Evolutionary conservation across 2,329 filamentous ascomycete species (phyloP).

Genomic region (Xylariaceae sp.): DNA sequence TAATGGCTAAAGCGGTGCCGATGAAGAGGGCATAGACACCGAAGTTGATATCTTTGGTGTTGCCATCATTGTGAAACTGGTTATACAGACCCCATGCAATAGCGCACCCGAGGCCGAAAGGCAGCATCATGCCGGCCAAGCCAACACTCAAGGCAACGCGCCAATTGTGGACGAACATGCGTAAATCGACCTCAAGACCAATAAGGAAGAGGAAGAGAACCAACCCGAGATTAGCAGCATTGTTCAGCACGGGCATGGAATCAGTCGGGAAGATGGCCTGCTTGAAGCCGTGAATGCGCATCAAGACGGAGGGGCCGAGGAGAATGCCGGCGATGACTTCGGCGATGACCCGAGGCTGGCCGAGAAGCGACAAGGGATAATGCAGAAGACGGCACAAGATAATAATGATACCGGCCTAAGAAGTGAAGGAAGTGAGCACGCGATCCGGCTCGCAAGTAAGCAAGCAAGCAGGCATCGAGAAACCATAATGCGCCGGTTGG

Average conservation of each 20-base stretch:
- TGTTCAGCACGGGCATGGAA: slow-evolving; percentile 67
- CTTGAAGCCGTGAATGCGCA: slow-evolving; percentile 70
- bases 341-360: slow-evolving; percentile 76
- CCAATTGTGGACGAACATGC: slow-evolving; percentile 71
- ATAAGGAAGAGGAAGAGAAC: slow-evolving; percentile 76
- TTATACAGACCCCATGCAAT: slow-evolving; percentile 73
- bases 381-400: slow-evolving; percentile 73
- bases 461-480: neutral
- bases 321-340: slow-evolving; percentile 78
- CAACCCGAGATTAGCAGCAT: slow-evolving; percentile 73
- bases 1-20: slow-evolving; percentile 91
- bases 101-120: slow-evolving; percentile 71
- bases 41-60: slow-evolving; percentile 38
- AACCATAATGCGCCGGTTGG: neutral
- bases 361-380: slow-evolving; percentile 70
- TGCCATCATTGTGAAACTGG: slow-evolving; percentile 53
- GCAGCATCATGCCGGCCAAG: slow-evolving; percentile 69
- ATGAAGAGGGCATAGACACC: slow-evolving; percentile 69
- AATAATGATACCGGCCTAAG: slow-evolving; percentile 70
- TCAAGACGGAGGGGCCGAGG: slow-evolving; percentile 74
- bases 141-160: slow-evolving; percentile 69
- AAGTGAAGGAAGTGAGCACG: slow-evolving; percentile 5
- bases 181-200: slow-evolving; percentile 73
- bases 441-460: neutral
- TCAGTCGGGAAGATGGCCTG: slow-evolving; percentile 66